phyloP scores from a whole-genome alignment of 148 eudicot genomes.

The Selenicereus undatus region DNA sequence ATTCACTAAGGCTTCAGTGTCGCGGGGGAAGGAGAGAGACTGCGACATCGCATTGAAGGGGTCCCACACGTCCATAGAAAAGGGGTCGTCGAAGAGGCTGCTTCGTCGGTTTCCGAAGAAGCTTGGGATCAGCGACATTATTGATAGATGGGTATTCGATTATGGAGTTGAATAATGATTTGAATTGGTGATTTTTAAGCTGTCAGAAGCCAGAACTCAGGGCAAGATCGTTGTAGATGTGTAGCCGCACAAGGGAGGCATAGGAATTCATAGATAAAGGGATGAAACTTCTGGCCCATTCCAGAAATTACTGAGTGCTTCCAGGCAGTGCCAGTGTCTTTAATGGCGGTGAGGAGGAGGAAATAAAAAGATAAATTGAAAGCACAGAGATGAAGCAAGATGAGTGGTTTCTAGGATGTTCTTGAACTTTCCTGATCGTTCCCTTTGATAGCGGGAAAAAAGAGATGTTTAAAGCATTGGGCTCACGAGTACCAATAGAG shows the following conservation, averaged over 20 bases:
- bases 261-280: neutral
- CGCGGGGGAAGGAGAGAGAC: constrained; percentile 23
- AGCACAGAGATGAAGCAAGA: too few species aligned
- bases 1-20: constrained; percentile 14
- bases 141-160: neutral
- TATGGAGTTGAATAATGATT: neutral
- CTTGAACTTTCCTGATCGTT: too few species aligned
- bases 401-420: too few species aligned
- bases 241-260: too few species aligned
- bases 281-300: neutral
- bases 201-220: too few species aligned
- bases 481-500: too few species aligned
- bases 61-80: constrained; percentile 1
- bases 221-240: too few species aligned
- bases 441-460: too few species aligned
- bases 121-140: constrained; percentile 28
- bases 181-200: too few species aligned
- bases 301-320: neutral
- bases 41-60: neutral
- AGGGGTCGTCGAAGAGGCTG: constrained; percentile 16
- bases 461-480: too few species aligned
- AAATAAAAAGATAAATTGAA: too few species aligned
- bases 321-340: neutral
- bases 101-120: constrained; percentile 23
- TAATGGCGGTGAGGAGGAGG: too few species aligned